Evolutionary conservation across 768 basidiomycete species (phyloP).

Genomic region (Dendrothele bispora): DNA sequence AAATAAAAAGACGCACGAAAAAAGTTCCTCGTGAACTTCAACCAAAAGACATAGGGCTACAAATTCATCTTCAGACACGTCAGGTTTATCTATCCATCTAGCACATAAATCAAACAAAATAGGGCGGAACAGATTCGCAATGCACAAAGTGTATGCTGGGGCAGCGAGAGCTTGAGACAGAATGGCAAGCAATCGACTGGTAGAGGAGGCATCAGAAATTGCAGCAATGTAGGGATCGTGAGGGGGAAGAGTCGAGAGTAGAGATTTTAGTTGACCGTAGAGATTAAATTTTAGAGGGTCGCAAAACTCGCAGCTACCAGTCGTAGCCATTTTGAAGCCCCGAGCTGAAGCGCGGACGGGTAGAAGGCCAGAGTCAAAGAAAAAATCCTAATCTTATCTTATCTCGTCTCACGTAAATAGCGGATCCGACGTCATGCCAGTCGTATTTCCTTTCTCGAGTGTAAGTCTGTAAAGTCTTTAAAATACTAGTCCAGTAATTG

Average conservation of each 20-base stretch:
- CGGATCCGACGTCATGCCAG: too few relatives aligned
- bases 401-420: background rate
- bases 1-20: conserved; percentile 49
- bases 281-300: conserved; percentile 66
- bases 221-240: conserved; percentile 37
- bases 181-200: conserved; percentile 43
- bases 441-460: too few relatives aligned
- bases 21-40: conserved; percentile 71
- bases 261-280: conserved; percentile 45
- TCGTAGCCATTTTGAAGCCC: background rate
- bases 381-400: background rate
- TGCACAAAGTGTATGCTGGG: conserved; percentile 59
- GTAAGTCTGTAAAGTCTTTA: too few relatives aligned
- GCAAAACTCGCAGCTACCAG: conserved; percentile 24
- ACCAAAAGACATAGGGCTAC: conserved; percentile 62
- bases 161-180: conserved; percentile 61
- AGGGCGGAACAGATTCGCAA: conserved; percentile 73
- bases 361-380: background rate
- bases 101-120: conserved; percentile 79
- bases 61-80: conserved; percentile 50
- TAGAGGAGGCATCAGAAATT: conserved; percentile 39
- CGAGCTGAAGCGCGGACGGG: background rate
- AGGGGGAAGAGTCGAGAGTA: conserved; percentile 45
- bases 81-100: conserved; percentile 67
- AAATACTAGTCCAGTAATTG: too few relatives aligned